Percentiles rank a stretch among this genome's conserved stretches.
Conservation (phyloP, 2,329 filamentous ascomycete genomes). For the Fusarium sp. region DNA sequence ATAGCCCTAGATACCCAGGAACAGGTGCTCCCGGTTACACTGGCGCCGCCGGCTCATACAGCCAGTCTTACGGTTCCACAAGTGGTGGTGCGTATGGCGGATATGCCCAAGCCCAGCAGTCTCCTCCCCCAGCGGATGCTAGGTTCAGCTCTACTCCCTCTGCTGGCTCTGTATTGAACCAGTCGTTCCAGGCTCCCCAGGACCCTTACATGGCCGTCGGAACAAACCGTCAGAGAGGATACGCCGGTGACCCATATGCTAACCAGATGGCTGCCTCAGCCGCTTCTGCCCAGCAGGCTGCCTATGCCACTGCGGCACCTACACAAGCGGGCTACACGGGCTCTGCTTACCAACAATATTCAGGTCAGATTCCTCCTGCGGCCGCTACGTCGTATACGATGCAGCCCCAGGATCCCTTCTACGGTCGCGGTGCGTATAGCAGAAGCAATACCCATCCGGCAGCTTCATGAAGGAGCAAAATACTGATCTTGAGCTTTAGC, state of each 20-base stretch:
- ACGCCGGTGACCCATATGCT: conserved; percentile 54
- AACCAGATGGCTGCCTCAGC: conserved; percentile 51
- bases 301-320: conserved; percentile 54
- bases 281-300: conserved; percentile 52
- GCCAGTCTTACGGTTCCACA: conserved; percentile 51
- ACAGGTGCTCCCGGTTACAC: conserved; percentile 66
- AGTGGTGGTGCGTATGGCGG: conserved; percentile 53
- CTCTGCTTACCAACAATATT: conserved; percentile 54
- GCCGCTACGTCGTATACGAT: conserved; percentile 56
- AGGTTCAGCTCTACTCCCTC: conserved; percentile 53
- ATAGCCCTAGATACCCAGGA: conserved; percentile 65
- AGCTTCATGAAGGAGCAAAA: conserved; percentile 54
- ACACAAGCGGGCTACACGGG: conserved; percentile 54
- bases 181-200: conserved; percentile 51
- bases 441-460: conserved; percentile 43
- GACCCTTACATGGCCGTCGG: conserved; percentile 57
- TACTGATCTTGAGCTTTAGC: conserved; percentile 65
- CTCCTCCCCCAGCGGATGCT: conserved; percentile 53
- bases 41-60: conserved; percentile 59
- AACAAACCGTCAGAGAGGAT: conserved; percentile 54
- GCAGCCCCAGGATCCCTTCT: conserved; percentile 68
- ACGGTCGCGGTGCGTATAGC: conserved; percentile 73
- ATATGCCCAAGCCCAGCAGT: conserved; percentile 54
- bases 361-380: conserved; percentile 56
- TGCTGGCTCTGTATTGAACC: conserved; percentile 52